Evolutionary conservation across 495 filamentous ascomycete genomes (phyloP).

Genomic region (Parachaetomium inaequale): DNA sequence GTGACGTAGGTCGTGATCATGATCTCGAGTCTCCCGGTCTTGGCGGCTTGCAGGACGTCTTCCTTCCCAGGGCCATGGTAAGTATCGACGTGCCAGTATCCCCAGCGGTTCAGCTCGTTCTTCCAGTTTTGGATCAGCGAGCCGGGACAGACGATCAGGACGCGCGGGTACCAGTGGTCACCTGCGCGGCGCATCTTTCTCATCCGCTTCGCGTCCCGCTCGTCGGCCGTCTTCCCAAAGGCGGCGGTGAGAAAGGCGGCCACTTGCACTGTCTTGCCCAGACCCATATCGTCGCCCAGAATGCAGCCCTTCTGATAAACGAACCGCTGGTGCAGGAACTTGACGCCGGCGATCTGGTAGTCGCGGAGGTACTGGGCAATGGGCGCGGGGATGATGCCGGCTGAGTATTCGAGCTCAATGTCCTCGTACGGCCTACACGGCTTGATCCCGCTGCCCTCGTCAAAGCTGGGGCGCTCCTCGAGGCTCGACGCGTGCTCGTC

Average conservation of each 20-base stretch:
- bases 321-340: constrained; percentile 84
- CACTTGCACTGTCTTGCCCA: constrained; percentile 96
- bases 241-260: constrained; percentile 90
- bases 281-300: constrained; percentile 92
- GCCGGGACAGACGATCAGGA: constrained; percentile 84
- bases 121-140: constrained; percentile 88
- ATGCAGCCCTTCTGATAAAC: constrained; percentile 91
- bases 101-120: constrained; percentile 81
- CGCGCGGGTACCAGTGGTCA: constrained; percentile 77
- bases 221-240: constrained; percentile 92
- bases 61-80: constrained; percentile 78
- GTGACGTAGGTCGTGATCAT: constrained; percentile 92
- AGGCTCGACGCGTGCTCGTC: constrained; percentile 63
- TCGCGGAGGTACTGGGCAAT: constrained; percentile 90
- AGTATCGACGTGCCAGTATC: constrained; percentile 86
- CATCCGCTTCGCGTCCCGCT: constrained; percentile 86
- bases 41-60: constrained; percentile 67
- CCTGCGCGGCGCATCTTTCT: constrained; percentile 69
- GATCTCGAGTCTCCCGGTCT: constrained; percentile 73
- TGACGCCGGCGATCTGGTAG: constrained; percentile 84
- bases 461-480: constrained; percentile 68
- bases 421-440: constrained; percentile 69
- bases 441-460: constrained; percentile 47
- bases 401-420: constrained; percentile 67
- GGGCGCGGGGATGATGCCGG: constrained; percentile 81